phyloP scores from a whole-genome alignment of 2,329 filamentous ascomycete genomes.

The Chaetoscypha palmicola region DNA sequence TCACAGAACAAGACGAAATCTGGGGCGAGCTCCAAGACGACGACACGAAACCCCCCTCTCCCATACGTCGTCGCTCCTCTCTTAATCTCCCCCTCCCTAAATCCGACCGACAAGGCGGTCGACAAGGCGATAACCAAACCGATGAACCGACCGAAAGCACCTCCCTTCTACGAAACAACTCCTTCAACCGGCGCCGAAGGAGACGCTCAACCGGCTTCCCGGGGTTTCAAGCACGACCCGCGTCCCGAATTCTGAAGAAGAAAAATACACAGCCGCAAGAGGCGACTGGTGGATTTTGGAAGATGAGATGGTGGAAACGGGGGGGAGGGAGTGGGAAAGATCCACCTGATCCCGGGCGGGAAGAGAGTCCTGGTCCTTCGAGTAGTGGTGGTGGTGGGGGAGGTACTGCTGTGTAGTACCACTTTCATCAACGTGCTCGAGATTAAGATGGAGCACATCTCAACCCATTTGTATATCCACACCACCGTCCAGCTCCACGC shows the following conservation, averaged over 20 bases:
- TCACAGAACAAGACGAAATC: slow-evolving; percentile 67
- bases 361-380: slow-evolving; percentile 11
- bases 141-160: slow-evolving; percentile 24
- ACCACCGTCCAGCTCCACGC: background rate
- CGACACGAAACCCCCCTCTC: slow-evolving; percentile 33
- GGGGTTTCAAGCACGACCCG: slow-evolving; percentile 47
- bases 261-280: slow-evolving; percentile 39
- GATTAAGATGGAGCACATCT: too few relatives aligned
- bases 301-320: slow-evolving; percentile 47
- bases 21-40: slow-evolving; percentile 85
- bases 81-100: slow-evolving; percentile 8
- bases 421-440: too few relatives aligned
- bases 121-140: background rate
- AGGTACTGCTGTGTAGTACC: background rate
- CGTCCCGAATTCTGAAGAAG: slow-evolving; percentile 18
- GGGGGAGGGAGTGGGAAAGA: slow-evolving; percentile 14
- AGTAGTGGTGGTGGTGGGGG: slow-evolving; percentile 1
- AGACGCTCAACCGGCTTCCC: slow-evolving; percentile 56
- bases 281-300: slow-evolving; percentile 45
- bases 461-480: background rate
- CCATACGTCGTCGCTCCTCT: slow-evolving; percentile 19
- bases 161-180: slow-evolving; percentile 19
- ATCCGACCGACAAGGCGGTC: slow-evolving; percentile 1
- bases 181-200: slow-evolving; percentile 34
- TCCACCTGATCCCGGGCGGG: slow-evolving; percentile 14